phyloP scores from a whole-genome alignment of 805 yeast species.

The Aciculoconidium aculeatum region DNA sequence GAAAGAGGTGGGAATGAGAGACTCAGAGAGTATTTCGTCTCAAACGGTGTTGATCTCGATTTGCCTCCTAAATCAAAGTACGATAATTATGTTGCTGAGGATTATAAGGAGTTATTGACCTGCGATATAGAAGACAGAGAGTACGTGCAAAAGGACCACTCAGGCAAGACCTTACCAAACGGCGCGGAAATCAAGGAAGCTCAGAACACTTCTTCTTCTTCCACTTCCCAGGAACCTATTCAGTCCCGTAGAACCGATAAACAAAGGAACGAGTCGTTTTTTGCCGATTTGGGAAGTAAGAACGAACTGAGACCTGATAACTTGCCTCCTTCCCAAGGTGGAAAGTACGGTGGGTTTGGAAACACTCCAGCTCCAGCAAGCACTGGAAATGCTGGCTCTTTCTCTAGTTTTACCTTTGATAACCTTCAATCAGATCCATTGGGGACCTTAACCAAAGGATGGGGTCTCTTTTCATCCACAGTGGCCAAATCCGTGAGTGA shows the following conservation, averaged over 20 bases:
- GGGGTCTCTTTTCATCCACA: constrained; percentile 88
- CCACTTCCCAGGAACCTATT: constrained; percentile 19
- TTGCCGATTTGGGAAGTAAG: constrained; percentile 68
- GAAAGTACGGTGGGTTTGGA: constrained; percentile 89
- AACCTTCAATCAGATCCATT: constrained; percentile 77
- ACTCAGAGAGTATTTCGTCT: constrained; percentile 60
- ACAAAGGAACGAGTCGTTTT: constrained; percentile 72
- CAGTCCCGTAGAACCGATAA: constrained; percentile 42
- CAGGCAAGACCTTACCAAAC: constrained; percentile 38
- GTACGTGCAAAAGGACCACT: constrained; percentile 62
- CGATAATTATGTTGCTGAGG: constrained; percentile 89
- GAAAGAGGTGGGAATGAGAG: constrained; percentile 88
- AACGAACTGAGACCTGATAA: constrained; percentile 71
- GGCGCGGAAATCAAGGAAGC: constrained; percentile 5
- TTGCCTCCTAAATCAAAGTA: constrained; percentile 71
- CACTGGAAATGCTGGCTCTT: constrained; percentile 30
- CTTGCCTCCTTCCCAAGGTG: constrained; percentile 91
- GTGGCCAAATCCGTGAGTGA: constrained; percentile 79
- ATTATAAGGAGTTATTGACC: constrained; percentile 77
- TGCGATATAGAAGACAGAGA: constrained; percentile 68
- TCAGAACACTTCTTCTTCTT: constrained; percentile 16
- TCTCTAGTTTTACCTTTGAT: constrained; percentile 57
- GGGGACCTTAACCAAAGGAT: constrained; percentile 87
- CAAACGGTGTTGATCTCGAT: constrained; percentile 62
- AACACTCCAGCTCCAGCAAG: constrained; percentile 60